phyloP scores from a whole-genome alignment of 2,329 filamentous ascomycete genomes.

The Nannizziopsis arthrosporioides region DNA sequence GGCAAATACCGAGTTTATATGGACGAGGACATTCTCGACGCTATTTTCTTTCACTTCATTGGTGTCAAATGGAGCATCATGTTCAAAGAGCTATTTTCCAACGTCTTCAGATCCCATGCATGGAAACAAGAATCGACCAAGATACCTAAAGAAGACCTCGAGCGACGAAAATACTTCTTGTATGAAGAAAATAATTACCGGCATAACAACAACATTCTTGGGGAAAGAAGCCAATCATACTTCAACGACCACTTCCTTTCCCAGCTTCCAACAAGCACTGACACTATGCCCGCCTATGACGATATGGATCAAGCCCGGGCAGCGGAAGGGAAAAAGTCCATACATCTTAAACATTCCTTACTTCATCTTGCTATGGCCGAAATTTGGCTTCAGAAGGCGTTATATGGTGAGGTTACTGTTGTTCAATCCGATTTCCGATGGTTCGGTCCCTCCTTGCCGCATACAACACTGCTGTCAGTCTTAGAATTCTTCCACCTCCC shows the following conservation, averaged over 20 bases:
- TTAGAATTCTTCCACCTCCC: constrained; percentile 50
- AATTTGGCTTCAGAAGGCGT: constrained; percentile 39
- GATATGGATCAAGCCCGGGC: constrained; percentile 24
- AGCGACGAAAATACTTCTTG: constrained; percentile 39
- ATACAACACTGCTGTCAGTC: constrained; percentile 47
- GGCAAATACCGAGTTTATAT: constrained; percentile 49
- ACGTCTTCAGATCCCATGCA: constrained; percentile 28
- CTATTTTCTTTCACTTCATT: constrained; percentile 45
- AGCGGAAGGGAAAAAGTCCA: constrained; percentile 30
- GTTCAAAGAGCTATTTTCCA: constrained; percentile 34
- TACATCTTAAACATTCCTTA: constrained; percentile 45
- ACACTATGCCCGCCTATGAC: constrained; percentile 31
- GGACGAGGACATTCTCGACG: constrained; percentile 48
- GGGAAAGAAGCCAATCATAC: constrained; percentile 30
- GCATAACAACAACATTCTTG: constrained; percentile 22
- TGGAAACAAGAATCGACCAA: constrained; percentile 31
- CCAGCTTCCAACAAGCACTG: constrained; percentile 38
- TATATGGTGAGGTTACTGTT: constrained; percentile 42
- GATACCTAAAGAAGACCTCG: constrained; percentile 29
- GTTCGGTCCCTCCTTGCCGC: constrained; percentile 48
- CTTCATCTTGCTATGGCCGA: constrained; percentile 48
- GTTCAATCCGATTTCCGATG: constrained; percentile 48
- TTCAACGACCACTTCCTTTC: constrained; percentile 43
- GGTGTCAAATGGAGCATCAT: constrained; percentile 42
- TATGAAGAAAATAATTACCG: constrained; percentile 9